Base-by-base conservation (phyloP, 1,139 yeast species). In the Yamadazyma dushanensis region DNA sequence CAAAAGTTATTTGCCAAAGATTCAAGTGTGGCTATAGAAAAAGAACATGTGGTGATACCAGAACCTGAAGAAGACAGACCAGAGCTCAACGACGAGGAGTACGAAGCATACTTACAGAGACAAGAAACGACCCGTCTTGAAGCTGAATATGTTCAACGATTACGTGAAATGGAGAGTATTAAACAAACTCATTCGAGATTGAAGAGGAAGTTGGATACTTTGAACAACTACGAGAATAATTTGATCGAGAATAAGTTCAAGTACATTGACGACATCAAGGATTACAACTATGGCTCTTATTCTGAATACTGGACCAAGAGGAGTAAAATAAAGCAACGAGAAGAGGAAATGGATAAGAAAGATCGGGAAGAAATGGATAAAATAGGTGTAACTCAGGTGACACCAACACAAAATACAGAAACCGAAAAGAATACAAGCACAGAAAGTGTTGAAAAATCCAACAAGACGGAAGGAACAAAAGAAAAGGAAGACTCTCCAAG, bases 1-100 rank as follows among this genome's bases (percentile, higher is more conserved):
- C 70, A 74, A 47, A 60, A 66, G 37, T 54, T 80, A 25, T 76
- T 45, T 74, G 73, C 39, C 76, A 74, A 26, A 58, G 56, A 26
- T 46, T 41, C 3, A 34, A 35, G 11, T 16, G 35, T n/a, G 35
- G 24, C 7, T 29, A 37, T 26, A 39, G 34, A 24, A 44, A 43
- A 16, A 15, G 21, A 15, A n/a, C 36, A 29, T 11, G 15, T 14
- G 15, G 16, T 9, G 4, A 15, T 27, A 5, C n/a, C 20, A 3
- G 70, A 70, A 34, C 68, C 67, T 38, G 59, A 54, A 16, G 53
- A 47, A 9, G 53, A 51, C 21, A 40, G 35, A 34, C 43, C 42
- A 8, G 56, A 56, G 2, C 39, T 69, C 39, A 51, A 49, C 31
- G 77, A 71, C 32, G 55, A 49, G 3, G 67, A 70, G 32, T 67